Conservation (phyloP, 495 filamentous ascomycete species). For the Neurospora sp. region DNA sequence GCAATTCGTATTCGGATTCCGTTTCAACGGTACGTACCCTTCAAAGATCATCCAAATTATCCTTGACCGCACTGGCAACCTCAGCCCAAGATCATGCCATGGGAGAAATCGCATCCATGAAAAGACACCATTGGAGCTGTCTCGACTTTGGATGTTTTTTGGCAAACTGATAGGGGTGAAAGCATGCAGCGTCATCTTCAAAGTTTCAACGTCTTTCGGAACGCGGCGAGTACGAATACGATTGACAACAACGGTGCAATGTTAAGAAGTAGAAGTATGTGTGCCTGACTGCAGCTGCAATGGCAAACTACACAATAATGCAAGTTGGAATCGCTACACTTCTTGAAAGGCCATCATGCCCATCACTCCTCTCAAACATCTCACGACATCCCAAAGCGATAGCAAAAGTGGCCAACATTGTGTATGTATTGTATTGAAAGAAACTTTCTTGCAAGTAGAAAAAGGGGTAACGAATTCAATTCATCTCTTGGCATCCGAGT, state of each 20-base stretch:
- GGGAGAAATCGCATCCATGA: background rate
- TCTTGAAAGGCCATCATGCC: background rate
- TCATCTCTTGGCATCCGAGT: background rate
- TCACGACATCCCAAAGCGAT: background rate
- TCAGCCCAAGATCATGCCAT: slow-evolving; percentile 13
- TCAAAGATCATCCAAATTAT: background rate
- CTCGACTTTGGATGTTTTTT: background rate
- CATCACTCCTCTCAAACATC: background rate
- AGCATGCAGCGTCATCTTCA: background rate
- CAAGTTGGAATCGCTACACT: too few relatives aligned
- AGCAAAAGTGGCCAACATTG: background rate
- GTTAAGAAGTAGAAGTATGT: background rate
- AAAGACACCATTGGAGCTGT: background rate
- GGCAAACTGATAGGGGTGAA: background rate
- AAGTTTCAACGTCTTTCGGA: background rate
- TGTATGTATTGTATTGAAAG: background rate
- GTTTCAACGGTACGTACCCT: slow-evolving; percentile 3
- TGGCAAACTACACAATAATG: background rate
- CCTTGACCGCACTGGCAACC: background rate
- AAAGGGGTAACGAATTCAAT: background rate
- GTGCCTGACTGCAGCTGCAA: background rate
- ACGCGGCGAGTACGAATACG: background rate
- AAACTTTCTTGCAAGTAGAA: background rate
- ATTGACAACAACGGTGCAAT: background rate
- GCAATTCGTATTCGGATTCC: slow-evolving; percentile 24